Percentiles rank a stretch among this genome's conserved stretches.
These are phyloP conservation scores for Xylariaceae sp. DNA, from an alignment of 2,329 filamentous ascomycete genomes.

Conservation along the genomic window DNA sequence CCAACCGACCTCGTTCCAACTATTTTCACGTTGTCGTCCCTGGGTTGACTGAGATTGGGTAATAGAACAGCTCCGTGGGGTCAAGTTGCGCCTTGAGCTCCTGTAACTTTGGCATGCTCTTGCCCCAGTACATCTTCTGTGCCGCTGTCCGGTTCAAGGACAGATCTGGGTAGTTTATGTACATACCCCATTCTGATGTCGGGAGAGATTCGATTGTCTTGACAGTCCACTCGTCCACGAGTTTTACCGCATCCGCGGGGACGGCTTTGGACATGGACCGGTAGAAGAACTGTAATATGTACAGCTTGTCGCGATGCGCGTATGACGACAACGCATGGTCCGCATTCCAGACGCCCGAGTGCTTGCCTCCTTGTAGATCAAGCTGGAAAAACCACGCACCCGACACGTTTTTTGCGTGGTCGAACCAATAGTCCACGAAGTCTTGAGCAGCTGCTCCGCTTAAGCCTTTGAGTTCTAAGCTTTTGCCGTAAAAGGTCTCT, in stretches of 20 bases:
- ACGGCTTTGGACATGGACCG: conserved; percentile 43
- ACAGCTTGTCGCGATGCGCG: conserved; percentile 53
- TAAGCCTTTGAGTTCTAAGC: conserved; percentile 48
- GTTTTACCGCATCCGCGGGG: conserved; percentile 34
- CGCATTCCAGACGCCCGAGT: conserved; percentile 45
- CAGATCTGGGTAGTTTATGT: conserved; percentile 62
- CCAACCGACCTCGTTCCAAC: neutral
- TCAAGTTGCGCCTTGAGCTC: conserved; percentile 50
- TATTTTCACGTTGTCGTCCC: conserved; percentile 16
- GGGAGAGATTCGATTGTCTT: conserved; percentile 33
- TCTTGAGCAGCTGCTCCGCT: conserved; percentile 43
- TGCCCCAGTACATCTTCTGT: conserved; percentile 56
- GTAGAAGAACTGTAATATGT: conserved; percentile 58
- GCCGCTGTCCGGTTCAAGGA: conserved; percentile 54
- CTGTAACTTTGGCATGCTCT: conserved; percentile 46
- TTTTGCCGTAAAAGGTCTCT: conserved; percentile 52
- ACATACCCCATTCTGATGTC: conserved; percentile 44
- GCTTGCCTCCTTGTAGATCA: conserved; percentile 51
- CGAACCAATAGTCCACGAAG: conserved; percentile 51
- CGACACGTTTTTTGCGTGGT: conserved; percentile 44
- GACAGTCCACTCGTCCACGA: conserved; percentile 40
- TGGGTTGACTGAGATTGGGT: conserved; percentile 44
- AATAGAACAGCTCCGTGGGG: conserved; percentile 51
- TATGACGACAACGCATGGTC: conserved; percentile 46
- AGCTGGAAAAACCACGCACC: conserved; percentile 51